Conservation (phyloP, 139 green algal species). For the Pseudopediastrum boryanum region DNA sequence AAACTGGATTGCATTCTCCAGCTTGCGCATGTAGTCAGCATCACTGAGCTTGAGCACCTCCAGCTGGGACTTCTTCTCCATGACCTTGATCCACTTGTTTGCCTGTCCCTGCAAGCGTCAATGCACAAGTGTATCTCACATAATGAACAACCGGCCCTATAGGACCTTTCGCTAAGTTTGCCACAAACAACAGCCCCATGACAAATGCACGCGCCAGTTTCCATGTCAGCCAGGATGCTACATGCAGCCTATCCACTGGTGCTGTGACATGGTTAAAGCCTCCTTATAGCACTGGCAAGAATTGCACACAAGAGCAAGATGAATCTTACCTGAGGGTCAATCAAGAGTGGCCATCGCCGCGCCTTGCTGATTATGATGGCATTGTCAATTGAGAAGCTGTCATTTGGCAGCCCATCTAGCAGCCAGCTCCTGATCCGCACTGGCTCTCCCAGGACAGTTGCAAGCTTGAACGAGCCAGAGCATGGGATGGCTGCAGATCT, state of each 20-base stretch:
- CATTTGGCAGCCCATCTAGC: constrained; percentile 83
- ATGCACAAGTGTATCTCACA: no score
- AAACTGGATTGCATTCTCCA: constrained; percentile 82
- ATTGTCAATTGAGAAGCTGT: constrained; percentile 86
- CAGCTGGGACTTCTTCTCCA: constrained; percentile 75
- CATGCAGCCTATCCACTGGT: no score
- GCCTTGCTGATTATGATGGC: constrained; percentile 78
- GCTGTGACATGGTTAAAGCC: no score
- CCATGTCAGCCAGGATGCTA: no score
- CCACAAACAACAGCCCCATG: no score
- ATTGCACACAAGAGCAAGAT: no score
- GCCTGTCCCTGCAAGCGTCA: constrained; percentile 72
- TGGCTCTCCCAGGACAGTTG: constrained; percentile 67
- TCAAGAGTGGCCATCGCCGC: constrained; percentile 81
- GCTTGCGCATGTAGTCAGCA: constrained; percentile 70
- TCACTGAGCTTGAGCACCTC: constrained; percentile 81
- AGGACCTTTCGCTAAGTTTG: no score
- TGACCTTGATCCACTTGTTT: constrained; percentile 86
- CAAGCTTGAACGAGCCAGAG: constrained; percentile 65
- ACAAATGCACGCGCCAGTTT: no score
- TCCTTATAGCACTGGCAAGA: no score
- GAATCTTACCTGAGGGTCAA: constrained; percentile 80
- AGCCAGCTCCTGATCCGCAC: constrained; percentile 79
- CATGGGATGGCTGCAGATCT: constrained; percentile 50
- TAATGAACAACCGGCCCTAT: no score